These are phyloP conservation scores for Candida nitratophila DNA, from an alignment of 805 yeast genomes.

Conservation along the genomic window DNA sequence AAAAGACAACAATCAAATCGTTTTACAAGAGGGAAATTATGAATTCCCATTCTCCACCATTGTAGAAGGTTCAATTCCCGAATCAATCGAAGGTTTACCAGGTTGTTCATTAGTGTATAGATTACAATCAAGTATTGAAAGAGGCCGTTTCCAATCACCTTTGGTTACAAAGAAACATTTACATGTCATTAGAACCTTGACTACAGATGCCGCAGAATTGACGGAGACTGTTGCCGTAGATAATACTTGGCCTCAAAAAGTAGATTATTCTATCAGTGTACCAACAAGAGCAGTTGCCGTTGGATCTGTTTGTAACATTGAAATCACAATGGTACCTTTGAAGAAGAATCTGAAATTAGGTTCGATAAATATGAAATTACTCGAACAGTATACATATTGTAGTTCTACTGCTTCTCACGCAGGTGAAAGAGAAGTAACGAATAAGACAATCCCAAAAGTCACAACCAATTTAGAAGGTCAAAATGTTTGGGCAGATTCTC, in stretches of 20 bases:
- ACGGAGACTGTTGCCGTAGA: constrained; percentile 91
- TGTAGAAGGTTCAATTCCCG: constrained; percentile 78
- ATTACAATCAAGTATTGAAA: constrained; percentile 72
- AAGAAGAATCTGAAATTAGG: constrained; percentile 77
- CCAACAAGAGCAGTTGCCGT: constrained; percentile 88
- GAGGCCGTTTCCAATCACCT: constrained; percentile 68
- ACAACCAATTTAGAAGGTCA: constrained; percentile 29
- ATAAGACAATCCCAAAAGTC: constrained; percentile 39
- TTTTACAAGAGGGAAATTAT: constrained; percentile 68
- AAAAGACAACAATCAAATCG: constrained; percentile 25
- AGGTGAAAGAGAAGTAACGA: constrained; percentile 53
- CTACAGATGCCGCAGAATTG: constrained; percentile 81
- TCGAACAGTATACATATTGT: constrained; percentile 56
- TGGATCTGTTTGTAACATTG: constrained; percentile 70
- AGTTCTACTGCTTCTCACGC: constrained; percentile 51
- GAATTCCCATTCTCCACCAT: constrained; percentile 85
- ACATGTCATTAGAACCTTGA: constrained; percentile 77
- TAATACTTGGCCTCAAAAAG: constrained; percentile 91
- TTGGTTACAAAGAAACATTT: constrained; percentile 63
- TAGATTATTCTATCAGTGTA: constrained; percentile 79
- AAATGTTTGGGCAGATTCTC: constrained; percentile 31
- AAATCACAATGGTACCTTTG: constrained; percentile 69
- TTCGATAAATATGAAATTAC: constrained; percentile 56
- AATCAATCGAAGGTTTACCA: constrained; percentile 84
- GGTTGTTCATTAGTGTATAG: constrained; percentile 69